Conservation (phyloP, 495 filamentous ascomycete genomes). For the Delitschia confertaspora region DNA sequence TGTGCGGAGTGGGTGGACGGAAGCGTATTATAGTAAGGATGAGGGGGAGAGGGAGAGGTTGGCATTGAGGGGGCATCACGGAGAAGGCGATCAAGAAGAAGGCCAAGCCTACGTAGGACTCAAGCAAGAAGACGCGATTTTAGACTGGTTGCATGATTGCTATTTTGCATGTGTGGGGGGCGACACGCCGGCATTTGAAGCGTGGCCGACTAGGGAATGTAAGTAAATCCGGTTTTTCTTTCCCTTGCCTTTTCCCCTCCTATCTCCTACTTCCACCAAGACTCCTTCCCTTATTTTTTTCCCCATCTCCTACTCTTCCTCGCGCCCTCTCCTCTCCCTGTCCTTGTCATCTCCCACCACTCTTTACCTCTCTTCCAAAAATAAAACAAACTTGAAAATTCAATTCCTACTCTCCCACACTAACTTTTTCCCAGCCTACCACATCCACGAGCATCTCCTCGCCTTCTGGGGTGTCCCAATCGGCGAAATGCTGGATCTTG, state of each 20-base stretch:
- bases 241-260: too few relatives aligned
- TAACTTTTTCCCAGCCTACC: constrained; percentile 20
- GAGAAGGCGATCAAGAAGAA: constrained; percentile 25
- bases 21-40: constrained; percentile 42
- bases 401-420: not conserved
- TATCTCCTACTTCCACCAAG: too few relatives aligned
- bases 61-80: constrained; percentile 38
- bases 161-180: constrained; percentile 57
- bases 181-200: constrained; percentile 54
- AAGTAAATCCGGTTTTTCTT: too few relatives aligned
- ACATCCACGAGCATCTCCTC: constrained; percentile 55
- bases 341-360: too few relatives aligned
- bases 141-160: constrained; percentile 58
- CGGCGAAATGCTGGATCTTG: constrained; percentile 55
- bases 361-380: too few relatives aligned
- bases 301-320: too few relatives aligned
- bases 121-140: constrained; percentile 47
- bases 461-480: constrained; percentile 56
- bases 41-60: constrained; percentile 37
- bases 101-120: constrained; percentile 48
- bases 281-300: too few relatives aligned
- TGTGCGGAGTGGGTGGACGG: constrained; percentile 57
- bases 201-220: constrained; percentile 46
- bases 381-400: too few relatives aligned
- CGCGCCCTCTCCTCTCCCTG: too few relatives aligned